Evolutionary conservation across 352 stramenopile genomes (phyloP).

Genomic region (Phytophthora macrochlamydospora): DNA sequence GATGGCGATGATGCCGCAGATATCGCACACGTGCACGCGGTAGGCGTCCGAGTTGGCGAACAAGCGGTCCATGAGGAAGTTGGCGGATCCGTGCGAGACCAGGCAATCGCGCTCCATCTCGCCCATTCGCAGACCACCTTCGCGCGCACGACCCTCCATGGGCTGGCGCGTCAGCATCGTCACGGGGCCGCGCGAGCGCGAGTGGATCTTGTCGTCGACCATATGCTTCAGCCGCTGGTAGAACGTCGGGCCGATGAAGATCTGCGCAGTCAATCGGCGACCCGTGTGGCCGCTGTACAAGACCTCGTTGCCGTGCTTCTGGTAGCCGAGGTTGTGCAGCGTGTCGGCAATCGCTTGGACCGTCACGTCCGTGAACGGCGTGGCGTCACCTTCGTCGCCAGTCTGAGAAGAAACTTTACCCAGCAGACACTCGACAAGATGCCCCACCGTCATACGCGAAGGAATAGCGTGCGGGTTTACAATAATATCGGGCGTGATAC

Average conservation of each 20-base stretch:
- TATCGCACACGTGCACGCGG: constrained; percentile 98
- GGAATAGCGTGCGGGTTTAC: constrained; percentile 99
- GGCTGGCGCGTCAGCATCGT: constrained; percentile 99
- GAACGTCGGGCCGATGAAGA: constrained; percentile 99
- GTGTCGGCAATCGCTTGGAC: constrained; percentile 97
- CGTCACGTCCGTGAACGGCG: constrained; percentile 98
- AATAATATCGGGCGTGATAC: constrained; percentile 99
- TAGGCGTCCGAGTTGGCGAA: constrained; percentile 99
- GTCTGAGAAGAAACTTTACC: constrained; percentile 98
- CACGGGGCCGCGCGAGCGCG: constrained; percentile 92
- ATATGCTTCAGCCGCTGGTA: constrained; percentile 99
- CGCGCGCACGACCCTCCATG: constrained; percentile 97
- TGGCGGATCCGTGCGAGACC: constrained; percentile 98
- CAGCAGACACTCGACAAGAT: constrained; percentile 99
- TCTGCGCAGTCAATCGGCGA: constrained; percentile 93
- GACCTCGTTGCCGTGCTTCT: constrained; percentile 99
- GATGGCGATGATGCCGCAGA: constrained; percentile 99
- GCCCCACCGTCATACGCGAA: constrained; percentile 99
- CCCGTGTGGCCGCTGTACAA: constrained; percentile 99
- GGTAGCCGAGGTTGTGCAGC: constrained; percentile 97
- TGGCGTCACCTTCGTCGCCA: constrained; percentile 98
- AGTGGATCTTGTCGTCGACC: constrained; percentile 99
- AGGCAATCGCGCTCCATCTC: constrained; percentile 99
- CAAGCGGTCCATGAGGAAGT: constrained; percentile 99
- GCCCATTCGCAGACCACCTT: constrained; percentile 99